phyloP scores from a whole-genome alignment of 441 rosid species.

The Francoa sonchifolia region DNA sequence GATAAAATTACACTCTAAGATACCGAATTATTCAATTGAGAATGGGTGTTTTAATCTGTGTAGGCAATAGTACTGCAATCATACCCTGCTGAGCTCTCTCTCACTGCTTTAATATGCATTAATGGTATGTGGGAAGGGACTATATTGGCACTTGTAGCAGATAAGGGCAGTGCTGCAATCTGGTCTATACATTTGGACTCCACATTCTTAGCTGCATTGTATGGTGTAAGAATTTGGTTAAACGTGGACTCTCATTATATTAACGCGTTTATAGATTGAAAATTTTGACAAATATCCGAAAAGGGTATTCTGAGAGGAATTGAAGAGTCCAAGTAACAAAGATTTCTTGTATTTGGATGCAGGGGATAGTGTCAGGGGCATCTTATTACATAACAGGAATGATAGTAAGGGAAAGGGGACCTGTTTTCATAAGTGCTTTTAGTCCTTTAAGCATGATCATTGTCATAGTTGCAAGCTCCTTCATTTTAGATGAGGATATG shows the following conservation, averaged over 20 bases:
- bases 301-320: not conserved
- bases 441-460: constrained; percentile 45
- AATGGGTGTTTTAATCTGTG: not conserved
- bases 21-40: too few relatives aligned
- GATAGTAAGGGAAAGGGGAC: constrained; percentile 38
- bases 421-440: constrained; percentile 50
- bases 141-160: constrained; percentile 25
- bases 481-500: constrained; percentile 32
- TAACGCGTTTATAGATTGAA: not conserved
- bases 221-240: constrained; percentile 24
- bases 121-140: constrained; percentile 23
- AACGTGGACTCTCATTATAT: not conserved
- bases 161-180: constrained; percentile 21
- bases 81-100: constrained; percentile 33
- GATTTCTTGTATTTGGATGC: constrained; percentile 1
- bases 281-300: not conserved
- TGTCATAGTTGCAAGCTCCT: constrained; percentile 35
- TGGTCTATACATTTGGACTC: constrained; percentile 34
- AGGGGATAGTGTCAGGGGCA: constrained; percentile 50
- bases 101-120: constrained; percentile 29
- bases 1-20: too few relatives aligned
- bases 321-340: not conserved
- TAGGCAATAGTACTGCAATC: constrained; percentile 38
- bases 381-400: constrained; percentile 32
- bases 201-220: constrained; percentile 23